A percentile compares a stretch with the other conserved stretches of the same genome.
Evolutionary conservation across 768 basidiomycete species (phyloP).

Genomic region (Russula sp.): DNA sequence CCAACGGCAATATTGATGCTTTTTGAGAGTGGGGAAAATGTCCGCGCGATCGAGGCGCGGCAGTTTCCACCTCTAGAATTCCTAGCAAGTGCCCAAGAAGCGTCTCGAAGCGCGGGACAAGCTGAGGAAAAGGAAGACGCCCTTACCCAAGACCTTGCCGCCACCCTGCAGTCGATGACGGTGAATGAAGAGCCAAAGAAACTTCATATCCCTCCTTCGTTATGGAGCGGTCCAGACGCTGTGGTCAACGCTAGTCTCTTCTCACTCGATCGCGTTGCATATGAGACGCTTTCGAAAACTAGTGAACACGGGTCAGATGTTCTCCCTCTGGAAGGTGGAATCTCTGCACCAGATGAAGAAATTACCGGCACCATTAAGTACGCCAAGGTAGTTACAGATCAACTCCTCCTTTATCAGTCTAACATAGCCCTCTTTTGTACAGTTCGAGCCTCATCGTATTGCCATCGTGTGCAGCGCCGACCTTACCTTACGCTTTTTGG

Average conservation of each 20-base stretch:
- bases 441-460: conserved; percentile 60
- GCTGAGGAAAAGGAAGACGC: conserved; percentile 1
- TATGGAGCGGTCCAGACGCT: conserved; percentile 34
- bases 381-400: conserved; percentile 41
- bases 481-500: conserved; percentile 61
- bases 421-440: not conserved
- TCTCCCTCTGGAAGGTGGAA: conserved; percentile 40
- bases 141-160: conserved; percentile 35
- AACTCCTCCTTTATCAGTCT: not conserved
- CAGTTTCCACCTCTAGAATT: conserved; percentile 61
- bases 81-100: conserved; percentile 1
- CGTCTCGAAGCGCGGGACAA: not conserved
- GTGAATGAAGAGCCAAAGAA: conserved; percentile 33
- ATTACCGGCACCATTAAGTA: conserved; percentile 42
- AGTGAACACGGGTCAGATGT: conserved; percentile 22
- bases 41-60: conserved; percentile 51
- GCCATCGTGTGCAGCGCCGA: conserved; percentile 58
- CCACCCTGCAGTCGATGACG: conserved; percentile 35
- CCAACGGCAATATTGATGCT: conserved; percentile 60
- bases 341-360: conserved; percentile 47
- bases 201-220: conserved; percentile 31
- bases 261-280: conserved; percentile 40
- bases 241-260: conserved; percentile 40
- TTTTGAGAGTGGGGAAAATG: conserved; percentile 41
- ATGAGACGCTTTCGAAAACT: conserved; percentile 34